These are phyloP conservation scores for Dendrobium chrysotoxum DNA, from an alignment of 106 monocot species.

Conservation along the genomic window DNA sequence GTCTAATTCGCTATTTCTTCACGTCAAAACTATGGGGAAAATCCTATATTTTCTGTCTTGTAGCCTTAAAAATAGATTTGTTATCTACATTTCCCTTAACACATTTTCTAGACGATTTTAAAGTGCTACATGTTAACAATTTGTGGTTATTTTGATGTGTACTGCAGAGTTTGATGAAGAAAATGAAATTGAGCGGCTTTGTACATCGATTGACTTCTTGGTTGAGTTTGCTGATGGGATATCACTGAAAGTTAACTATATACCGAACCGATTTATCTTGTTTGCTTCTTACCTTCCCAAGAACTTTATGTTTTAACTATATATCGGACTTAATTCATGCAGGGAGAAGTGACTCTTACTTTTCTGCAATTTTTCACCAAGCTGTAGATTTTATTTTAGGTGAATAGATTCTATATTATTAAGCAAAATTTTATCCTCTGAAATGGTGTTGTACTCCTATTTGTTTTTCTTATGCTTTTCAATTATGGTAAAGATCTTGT, in stretches of 20 bases:
- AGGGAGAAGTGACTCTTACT: slow-evolving; percentile 43
- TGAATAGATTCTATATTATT: slow-evolving; percentile 16
- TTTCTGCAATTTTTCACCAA: slow-evolving; percentile 62
- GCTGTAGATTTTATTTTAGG: slow-evolving; percentile 70
- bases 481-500: background rate
- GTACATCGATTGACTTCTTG: slow-evolving; percentile 61
- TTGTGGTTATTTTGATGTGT: background rate
- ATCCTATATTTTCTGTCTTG: background rate
- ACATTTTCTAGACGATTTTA: background rate
- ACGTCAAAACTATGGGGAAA: background rate
- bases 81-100: background rate
- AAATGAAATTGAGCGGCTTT: slow-evolving; percentile 44
- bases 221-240: slow-evolving; percentile 35
- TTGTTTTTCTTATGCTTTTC: background rate
- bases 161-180: slow-evolving; percentile 38
- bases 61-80: background rate
- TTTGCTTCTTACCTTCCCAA: background rate
- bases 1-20: background rate
- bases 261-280: slow-evolving; percentile 4
- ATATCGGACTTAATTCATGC: background rate
- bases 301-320: slow-evolving; percentile 4
- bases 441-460: background rate
- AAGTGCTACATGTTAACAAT: background rate
- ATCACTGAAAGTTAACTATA: slow-evolving; percentile 16
- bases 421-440: background rate